phyloP scores from a whole-genome alignment of 1,139 yeast genomes.

The Geotrichum citri-aurantii region DNA sequence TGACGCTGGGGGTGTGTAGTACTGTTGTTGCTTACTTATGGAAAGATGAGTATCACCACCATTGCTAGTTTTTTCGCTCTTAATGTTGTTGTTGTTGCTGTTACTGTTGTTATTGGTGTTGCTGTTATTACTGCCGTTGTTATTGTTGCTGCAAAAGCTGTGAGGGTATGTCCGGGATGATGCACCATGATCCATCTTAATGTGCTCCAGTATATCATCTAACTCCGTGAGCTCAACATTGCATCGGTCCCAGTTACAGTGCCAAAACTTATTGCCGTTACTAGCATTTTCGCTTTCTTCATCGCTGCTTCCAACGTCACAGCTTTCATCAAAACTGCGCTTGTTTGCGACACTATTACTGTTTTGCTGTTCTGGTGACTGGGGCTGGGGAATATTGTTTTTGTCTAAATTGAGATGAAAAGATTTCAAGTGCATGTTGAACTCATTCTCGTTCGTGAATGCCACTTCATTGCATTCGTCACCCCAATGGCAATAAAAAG shows the following conservation, averaged over 20 bases:
- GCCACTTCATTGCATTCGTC: slow-evolving; percentile 31
- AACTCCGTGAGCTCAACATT: slow-evolving; percentile 30
- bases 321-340: slow-evolving; percentile 6
- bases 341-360: slow-evolving; percentile 8
- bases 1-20: slow-evolving; percentile 1
- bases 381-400: neutral
- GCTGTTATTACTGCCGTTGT: neutral
- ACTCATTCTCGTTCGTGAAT: slow-evolving; percentile 29
- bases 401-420: slow-evolving; percentile 12
- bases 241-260: slow-evolving; percentile 41
- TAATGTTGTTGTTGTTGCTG: slow-evolving; percentile 2
- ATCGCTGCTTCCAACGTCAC: neutral
- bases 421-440: slow-evolving; percentile 32
- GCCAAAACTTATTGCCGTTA: slow-evolving; percentile 1
- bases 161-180: slow-evolving; percentile 24
- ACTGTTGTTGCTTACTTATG: neutral
- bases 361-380: slow-evolving; percentile 5
- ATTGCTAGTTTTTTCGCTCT: neutral
- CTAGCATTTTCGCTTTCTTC: neutral
- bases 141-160: slow-evolving; percentile 10
- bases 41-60: too few relatives aligned
- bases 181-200: slow-evolving; percentile 33
- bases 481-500: slow-evolving; percentile 37
- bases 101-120: neutral
- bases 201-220: slow-evolving; percentile 36